A percentile compares a stretch with the other conserved stretches of the same genome.
Evolutionary conservation across 2,329 filamentous ascomycete genomes (phyloP).

Genomic region (Fusarium setosum): DNA sequence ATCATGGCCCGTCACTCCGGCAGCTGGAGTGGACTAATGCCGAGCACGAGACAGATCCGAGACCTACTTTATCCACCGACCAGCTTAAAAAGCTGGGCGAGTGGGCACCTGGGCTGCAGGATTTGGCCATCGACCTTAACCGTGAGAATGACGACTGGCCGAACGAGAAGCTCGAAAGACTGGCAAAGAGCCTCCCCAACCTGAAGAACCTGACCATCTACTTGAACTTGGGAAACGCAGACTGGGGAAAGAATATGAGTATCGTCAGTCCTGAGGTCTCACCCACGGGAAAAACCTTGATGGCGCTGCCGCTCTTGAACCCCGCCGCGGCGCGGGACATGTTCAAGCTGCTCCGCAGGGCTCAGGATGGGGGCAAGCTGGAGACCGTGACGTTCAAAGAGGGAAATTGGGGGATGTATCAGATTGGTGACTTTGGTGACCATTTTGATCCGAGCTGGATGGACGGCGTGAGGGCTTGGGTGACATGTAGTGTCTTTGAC

Average conservation of each 20-base stretch:
- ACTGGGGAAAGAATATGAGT: not conserved
- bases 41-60: not conserved
- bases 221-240: not conserved
- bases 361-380: not conserved
- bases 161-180: not conserved
- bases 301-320: not conserved
- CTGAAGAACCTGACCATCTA: not conserved
- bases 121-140: conserved; percentile 10
- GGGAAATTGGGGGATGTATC: not conserved
- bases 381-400: not conserved
- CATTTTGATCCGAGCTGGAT: too few relatives aligned
- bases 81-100: conserved; percentile 1
- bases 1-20: conserved; percentile 9
- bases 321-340: not conserved
- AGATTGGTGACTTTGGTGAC: too few relatives aligned
- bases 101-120: conserved; percentile 1
- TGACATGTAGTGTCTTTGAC: too few relatives aligned
- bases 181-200: conserved; percentile 1
- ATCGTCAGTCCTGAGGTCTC: not conserved
- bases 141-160: not conserved
- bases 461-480: too few relatives aligned
- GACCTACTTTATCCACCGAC: not conserved
- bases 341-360: not conserved
- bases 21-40: conserved; percentile 19
- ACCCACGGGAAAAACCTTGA: not conserved